Evolutionary conservation across 305 asterid species (phyloP), one percentile per base, ranked within the genome.

Genomic region (Fraxinus nigra): DNA sequence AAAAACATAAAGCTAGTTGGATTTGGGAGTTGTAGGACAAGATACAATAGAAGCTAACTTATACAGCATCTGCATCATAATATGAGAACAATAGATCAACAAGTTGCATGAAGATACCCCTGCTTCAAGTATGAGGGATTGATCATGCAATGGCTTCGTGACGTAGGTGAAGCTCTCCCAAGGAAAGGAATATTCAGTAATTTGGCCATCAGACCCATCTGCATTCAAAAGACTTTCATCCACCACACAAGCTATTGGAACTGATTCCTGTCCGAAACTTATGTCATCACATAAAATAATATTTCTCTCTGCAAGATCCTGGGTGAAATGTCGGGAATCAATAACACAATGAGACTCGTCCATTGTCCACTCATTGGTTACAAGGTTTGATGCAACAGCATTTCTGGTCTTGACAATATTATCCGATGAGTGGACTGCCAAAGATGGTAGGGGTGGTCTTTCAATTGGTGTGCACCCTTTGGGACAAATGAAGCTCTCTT

Each of bases 91-190:
- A 18, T 28, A 75, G 37, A 69, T 77, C 79, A 75, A 85, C 48
- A 56, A 76, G 80, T 82, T 43, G 75, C 75, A 59, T 37, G 78
- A 77, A 54, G 69, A 74, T 92, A 94, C 99, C 98, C 91, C 96
- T 76, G 89, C 67, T 85, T 90, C 96, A 86, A 87, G 89, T 79
- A 84, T 86, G 80, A 85, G 87, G 33, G 94, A 89, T 82, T 90
- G 91, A 91, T 92, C 92, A 74, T 89, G 87, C 86, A 94, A 43
- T 18, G 97, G 89, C 85, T 90, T 97, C 22, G 92, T 94, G 63
- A 92, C 87, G 78, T 95, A 97, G 13, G 91, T 93, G 89, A 93
- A 93, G 92, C 95, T 90, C 89, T 93, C 98, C 98, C 99, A 97
- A 16, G 98, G 99, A 85, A 91, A 90, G 75, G 95, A 87, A 81